Evolutionary conservation across 305 asterid species (phyloP).

Genomic region (Fraxinus dipetala): DNA sequence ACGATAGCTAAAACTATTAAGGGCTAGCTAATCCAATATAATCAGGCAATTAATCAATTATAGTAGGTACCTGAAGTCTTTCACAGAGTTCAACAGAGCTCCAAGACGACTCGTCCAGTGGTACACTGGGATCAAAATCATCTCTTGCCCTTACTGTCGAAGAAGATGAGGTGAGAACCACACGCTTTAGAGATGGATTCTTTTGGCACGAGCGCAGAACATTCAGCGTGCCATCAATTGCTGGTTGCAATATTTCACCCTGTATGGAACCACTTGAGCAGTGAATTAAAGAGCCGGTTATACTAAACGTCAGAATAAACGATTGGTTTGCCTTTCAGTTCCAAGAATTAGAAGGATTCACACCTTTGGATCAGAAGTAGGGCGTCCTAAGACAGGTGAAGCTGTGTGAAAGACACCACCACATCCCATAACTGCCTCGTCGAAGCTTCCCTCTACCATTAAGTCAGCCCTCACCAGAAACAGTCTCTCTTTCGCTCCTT

Average conservation of each 20-base stretch:
- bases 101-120: slow-evolving; percentile 88
- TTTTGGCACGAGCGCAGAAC: slow-evolving; percentile 77
- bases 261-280: slow-evolving; percentile 14
- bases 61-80: slow-evolving; percentile 45
- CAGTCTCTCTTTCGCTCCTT: slow-evolving; percentile 55
- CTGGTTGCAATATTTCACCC: slow-evolving; percentile 79
- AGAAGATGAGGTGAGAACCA: slow-evolving; percentile 87
- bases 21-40: not conserved
- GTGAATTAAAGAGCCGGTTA: not conserved
- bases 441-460: slow-evolving; percentile 59
- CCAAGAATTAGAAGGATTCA: not conserved
- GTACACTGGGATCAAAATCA: slow-evolving; percentile 42
- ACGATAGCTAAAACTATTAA: not conserved
- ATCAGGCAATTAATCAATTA: not conserved
- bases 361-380: slow-evolving; percentile 58
- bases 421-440: slow-evolving; percentile 47
- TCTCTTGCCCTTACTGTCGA: slow-evolving; percentile 68
- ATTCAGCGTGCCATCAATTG: slow-evolving; percentile 80
- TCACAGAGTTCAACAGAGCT: slow-evolving; percentile 67
- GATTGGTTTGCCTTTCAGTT: no score
- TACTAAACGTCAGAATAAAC: not conserved
- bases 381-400: slow-evolving; percentile 51
- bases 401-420: slow-evolving; percentile 64
- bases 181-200: slow-evolving; percentile 64
- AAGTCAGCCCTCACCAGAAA: slow-evolving; percentile 44